Conservation (phyloP, 352 stramenopile species). For the Aphanomyces astaci region DNA sequence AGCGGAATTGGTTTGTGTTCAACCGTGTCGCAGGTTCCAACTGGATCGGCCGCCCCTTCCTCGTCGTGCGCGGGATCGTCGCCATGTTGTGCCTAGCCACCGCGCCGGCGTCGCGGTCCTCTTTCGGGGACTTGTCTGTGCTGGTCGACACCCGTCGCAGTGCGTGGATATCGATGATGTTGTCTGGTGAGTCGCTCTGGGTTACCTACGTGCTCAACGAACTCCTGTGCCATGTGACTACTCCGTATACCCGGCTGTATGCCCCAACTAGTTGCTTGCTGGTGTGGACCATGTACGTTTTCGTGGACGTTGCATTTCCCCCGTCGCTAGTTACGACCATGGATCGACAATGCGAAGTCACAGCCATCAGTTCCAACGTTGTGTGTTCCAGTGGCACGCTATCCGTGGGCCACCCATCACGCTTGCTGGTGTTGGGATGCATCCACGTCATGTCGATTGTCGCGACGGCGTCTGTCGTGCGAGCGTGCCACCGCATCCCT, state of each 20-base stretch:
- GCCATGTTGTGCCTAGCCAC: constrained; percentile 14
- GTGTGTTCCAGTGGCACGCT: background rate
- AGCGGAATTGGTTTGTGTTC: constrained; percentile 5
- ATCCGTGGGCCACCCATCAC: background rate
- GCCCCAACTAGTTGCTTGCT: background rate
- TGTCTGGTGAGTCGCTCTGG: constrained; percentile 9
- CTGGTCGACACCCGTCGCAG: background rate
- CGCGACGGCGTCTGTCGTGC: background rate
- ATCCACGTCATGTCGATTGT: constrained; percentile 4
- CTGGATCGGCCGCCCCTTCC: constrained; percentile 11
- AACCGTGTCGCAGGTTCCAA: constrained; percentile 6
- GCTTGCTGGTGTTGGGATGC: background rate
- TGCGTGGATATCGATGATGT: background rate
- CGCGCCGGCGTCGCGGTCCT: background rate
- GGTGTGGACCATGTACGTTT: background rate
- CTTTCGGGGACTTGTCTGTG: background rate
- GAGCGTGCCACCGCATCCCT: background rate
- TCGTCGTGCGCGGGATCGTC: background rate
- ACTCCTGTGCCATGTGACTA: background rate
- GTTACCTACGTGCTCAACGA: constrained; percentile 10
- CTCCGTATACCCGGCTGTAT: background rate
- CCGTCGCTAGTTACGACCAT: background rate
- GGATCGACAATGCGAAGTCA: background rate
- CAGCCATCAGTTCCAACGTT: background rate
- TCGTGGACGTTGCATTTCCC: background rate